phyloP scores from a whole-genome alignment of 2,329 filamentous ascomycete genomes.

The Cladosporium sp. region DNA sequence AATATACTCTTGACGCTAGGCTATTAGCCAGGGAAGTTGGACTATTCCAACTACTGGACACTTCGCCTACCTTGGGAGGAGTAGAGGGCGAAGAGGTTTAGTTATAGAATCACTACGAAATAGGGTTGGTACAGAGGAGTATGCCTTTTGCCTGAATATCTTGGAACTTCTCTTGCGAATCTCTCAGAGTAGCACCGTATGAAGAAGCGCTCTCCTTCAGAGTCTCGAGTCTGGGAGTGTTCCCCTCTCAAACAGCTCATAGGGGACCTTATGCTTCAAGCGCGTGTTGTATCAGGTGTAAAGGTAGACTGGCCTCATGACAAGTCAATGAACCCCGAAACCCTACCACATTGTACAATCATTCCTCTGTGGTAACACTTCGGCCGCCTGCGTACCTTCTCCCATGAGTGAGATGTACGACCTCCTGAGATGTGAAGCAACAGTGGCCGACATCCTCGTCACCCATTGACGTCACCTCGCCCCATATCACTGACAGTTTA shows the following conservation, averaged over 20 bases:
- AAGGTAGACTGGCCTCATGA: neutral
- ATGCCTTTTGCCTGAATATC: neutral
- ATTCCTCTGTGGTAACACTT: no score
- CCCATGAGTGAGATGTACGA: neutral
- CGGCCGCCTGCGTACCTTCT: neutral
- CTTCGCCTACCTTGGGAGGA: neutral
- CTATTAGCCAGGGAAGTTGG: neutral
- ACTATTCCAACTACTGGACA: neutral
- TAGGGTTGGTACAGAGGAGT: neutral
- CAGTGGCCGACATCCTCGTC: constrained; percentile 15
- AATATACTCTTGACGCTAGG: no score
- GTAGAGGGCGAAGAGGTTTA: neutral
- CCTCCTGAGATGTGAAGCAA: constrained; percentile 13
- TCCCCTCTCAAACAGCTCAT: neutral
- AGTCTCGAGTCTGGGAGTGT: no score
- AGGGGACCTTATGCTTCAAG: neutral
- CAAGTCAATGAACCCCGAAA: no score
- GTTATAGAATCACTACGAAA: neutral
- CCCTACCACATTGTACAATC: no score
- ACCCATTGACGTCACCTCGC: constrained; percentile 6
- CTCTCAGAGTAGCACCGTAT: neutral
- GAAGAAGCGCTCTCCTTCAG: no score
- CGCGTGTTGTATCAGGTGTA: neutral
- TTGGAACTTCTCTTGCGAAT: neutral
- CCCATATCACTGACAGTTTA: constrained; percentile 17